Percentiles rank a stretch among this genome's conserved stretches.
Evolutionary conservation across 495 filamentous ascomycete species (phyloP).

Genomic region (Hapsidospora chrysogenum): DNA sequence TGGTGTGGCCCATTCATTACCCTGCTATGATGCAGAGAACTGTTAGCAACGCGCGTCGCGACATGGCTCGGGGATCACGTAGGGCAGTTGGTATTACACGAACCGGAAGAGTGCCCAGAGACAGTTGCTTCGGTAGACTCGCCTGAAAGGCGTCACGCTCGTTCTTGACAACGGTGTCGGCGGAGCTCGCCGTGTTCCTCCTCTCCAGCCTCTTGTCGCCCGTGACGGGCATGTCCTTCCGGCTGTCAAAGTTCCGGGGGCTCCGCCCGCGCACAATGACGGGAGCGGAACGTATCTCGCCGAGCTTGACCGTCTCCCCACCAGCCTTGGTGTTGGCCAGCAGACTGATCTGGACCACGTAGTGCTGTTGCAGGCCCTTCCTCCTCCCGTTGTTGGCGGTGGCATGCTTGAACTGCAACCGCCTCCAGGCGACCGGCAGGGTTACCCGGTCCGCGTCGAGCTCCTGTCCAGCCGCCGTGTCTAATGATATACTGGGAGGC

Average conservation of each 20-base stretch:
- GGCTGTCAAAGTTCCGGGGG: constrained; percentile 51
- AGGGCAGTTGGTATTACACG: no score
- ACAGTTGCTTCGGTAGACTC: background rate
- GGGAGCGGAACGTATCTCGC: constrained; percentile 45
- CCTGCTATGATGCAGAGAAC: no score
- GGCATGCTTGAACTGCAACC: constrained; percentile 81
- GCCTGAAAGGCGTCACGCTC: constrained; percentile 11
- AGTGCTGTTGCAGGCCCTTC: constrained; percentile 56
- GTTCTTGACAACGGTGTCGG: constrained; percentile 13
- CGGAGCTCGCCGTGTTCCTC: constrained; percentile 4
- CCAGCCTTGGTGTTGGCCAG: constrained; percentile 42
- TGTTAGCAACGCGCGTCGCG: no score
- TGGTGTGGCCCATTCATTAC: constrained; percentile 1
- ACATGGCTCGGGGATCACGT: no score
- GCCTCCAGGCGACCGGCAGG: constrained; percentile 75
- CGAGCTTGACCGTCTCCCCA: constrained; percentile 37
- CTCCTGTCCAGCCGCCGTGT: constrained; percentile 51
- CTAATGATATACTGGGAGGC: constrained; percentile 46
- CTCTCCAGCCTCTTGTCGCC: constrained; percentile 6
- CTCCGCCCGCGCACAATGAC: constrained; percentile 55
- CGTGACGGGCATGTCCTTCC: constrained; percentile 47
- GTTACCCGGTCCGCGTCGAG: constrained; percentile 58
- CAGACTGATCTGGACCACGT: constrained; percentile 47
- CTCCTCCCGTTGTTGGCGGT: constrained; percentile 70
- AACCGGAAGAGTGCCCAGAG: no score